Evolutionary conservation across 2,329 filamentous ascomycete species (phyloP).

Genomic region (Zasmidium cellare): DNA sequence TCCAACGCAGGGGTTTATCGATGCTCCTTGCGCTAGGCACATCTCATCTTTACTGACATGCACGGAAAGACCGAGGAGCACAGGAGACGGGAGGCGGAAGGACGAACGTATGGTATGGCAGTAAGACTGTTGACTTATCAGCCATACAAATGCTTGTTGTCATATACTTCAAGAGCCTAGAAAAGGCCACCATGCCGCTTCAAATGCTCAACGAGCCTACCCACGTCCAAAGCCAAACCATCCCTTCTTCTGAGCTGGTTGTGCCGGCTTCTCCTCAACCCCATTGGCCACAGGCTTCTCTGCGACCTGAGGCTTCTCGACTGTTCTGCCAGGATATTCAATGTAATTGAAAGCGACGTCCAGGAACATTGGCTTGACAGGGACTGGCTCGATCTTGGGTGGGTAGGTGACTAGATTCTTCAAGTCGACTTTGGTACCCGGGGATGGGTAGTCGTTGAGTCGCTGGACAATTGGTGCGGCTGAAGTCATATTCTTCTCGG

Average conservation of each 20-base stretch:
- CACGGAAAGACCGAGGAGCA: too few relatives aligned
- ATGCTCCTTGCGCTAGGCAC: too few relatives aligned
- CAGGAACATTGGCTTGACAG: slow-evolving; percentile 92
- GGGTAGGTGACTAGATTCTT: slow-evolving; percentile 83
- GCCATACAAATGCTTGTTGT: not conserved
- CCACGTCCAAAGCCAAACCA: slow-evolving; percentile 53
- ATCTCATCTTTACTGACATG: too few relatives aligned
- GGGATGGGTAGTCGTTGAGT: slow-evolving; percentile 71
- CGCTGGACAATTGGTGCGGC: slow-evolving; percentile 69
- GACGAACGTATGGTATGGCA: too few relatives aligned
- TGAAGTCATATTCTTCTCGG: slow-evolving; percentile 44
- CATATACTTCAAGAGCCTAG: not conserved
- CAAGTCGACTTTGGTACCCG: slow-evolving; percentile 64
- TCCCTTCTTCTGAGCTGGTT: slow-evolving; percentile 48
- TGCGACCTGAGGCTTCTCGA: slow-evolving; percentile 25
- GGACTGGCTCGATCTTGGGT: slow-evolving; percentile 76
- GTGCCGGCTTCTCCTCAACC: slow-evolving; percentile 25
- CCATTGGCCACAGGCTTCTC: slow-evolving; percentile 26
- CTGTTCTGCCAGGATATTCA: slow-evolving; percentile 71
- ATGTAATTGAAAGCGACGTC: slow-evolving; percentile 99
- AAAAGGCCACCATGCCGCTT: not conserved
- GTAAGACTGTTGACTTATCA: not conserved
- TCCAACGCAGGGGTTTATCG: too few relatives aligned
- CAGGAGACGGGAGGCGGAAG: too few relatives aligned
- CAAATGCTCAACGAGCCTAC: not conserved